Conservation (phyloP, 2,329 filamentous ascomycete species). For the Ophiobolus disseminans region DNA sequence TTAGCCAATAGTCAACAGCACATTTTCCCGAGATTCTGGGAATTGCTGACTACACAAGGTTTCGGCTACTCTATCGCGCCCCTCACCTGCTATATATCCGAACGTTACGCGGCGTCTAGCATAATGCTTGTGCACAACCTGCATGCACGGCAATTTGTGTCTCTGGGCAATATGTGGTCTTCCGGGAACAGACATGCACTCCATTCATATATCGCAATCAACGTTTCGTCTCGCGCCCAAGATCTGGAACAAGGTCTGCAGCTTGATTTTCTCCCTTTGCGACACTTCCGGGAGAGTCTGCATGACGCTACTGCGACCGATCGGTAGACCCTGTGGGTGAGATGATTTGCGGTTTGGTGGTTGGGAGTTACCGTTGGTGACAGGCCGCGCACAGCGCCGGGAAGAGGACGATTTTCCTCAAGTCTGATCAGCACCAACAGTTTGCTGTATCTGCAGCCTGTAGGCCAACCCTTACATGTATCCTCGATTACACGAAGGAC, state of each 20-base stretch:
- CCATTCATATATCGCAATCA: conserved; percentile 33
- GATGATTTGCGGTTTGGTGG: conserved; percentile 5
- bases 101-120: conserved; percentile 30
- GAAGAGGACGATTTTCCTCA: conserved; percentile 13
- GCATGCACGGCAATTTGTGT: conserved; percentile 26
- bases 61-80: conserved; percentile 10
- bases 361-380: conserved; percentile 23
- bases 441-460: too few relatives aligned
- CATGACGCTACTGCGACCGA: conserved; percentile 38
- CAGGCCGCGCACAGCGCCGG: conserved; percentile 25
- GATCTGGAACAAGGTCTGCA: conserved; percentile 26
- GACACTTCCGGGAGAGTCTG: conserved; percentile 30
- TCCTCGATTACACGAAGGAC: too few relatives aligned
- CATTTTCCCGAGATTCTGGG: conserved; percentile 8
- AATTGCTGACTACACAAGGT: conserved; percentile 12
- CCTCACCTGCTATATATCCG: conserved; percentile 24
- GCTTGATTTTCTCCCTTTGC: conserved; percentile 21
- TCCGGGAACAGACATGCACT: conserved; percentile 14
- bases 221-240: conserved; percentile 34
- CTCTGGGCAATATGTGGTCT: conserved; percentile 19
- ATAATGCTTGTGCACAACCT: conserved; percentile 31
- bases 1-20: conserved; percentile 24
- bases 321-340: conserved; percentile 30
- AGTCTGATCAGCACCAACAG: conserved; percentile 18
- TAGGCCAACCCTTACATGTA: too few relatives aligned